Conservation (phyloP, 2,329 filamentous ascomycete species). For the Xylogone sp. region DNA sequence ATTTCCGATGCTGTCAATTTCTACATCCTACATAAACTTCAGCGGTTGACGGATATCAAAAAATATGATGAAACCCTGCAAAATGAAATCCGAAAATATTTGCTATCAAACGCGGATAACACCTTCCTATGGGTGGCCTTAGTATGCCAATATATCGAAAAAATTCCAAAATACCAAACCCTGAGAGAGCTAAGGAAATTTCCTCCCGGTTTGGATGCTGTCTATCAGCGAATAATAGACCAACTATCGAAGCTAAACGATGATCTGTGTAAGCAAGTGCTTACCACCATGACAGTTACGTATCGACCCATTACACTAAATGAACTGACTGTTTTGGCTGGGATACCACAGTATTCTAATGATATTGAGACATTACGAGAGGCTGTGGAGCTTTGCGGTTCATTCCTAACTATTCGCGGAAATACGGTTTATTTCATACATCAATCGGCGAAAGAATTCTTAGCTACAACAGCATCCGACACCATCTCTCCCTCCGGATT, state of each 20-base stretch:
- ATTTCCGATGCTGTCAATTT: slow-evolving; percentile 29
- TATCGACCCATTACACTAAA: not conserved
- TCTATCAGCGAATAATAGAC: not conserved
- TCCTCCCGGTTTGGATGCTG: not conserved
- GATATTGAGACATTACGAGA: slow-evolving; percentile 1
- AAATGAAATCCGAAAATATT: not conserved
- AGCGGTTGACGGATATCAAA: slow-evolving; percentile 26
- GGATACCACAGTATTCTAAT: not conserved
- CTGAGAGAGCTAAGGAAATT: not conserved
- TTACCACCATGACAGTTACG: not conserved
- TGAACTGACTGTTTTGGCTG: not conserved
- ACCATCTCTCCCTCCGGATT: slow-evolving; percentile 27
- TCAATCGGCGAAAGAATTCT: not conserved
- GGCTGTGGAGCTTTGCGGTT: not conserved
- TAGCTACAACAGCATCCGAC: slow-evolving; percentile 7
- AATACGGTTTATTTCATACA: not conserved
- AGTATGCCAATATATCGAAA: slow-evolving; percentile 22
- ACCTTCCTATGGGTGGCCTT: slow-evolving; percentile 44
- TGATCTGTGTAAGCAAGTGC: not conserved
- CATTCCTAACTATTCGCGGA: not conserved
- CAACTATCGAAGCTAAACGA: not conserved
- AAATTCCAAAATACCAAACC: not conserved
- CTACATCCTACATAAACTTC: slow-evolving; percentile 35
- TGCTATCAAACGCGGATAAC: slow-evolving; percentile 30
- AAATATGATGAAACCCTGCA: slow-evolving; percentile 15